Evolutionary conservation across 2,329 filamentous ascomycete species (phyloP).

Genomic region (Microdochium trichocladiopsis): DNA sequence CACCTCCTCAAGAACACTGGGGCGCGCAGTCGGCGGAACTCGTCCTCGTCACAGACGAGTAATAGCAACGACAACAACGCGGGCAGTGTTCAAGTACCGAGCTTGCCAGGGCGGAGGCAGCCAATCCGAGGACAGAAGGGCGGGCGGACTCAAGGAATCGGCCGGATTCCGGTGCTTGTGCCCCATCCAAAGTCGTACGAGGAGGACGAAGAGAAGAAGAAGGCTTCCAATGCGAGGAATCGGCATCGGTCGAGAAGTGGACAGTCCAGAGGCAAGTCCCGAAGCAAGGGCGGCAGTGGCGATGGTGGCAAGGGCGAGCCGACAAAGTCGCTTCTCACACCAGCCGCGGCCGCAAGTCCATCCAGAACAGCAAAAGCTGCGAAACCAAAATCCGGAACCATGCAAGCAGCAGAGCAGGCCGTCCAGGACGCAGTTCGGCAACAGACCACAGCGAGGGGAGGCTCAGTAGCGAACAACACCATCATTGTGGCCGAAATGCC

Average conservation of each 20-base stretch:
- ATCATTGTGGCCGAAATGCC: background rate
- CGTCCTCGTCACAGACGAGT: background rate
- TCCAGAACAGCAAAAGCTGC: background rate
- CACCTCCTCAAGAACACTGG: background rate
- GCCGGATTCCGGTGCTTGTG: background rate
- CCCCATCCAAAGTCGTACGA: background rate
- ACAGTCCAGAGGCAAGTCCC: background rate
- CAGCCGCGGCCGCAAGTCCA: background rate
- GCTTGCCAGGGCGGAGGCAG: background rate
- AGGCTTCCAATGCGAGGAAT: background rate
- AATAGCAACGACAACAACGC: background rate
- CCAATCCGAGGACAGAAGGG: background rate
- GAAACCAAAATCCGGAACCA: background rate
- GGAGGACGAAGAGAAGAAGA: background rate
- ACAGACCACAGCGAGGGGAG: background rate
- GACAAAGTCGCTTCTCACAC: background rate
- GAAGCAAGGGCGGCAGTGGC: background rate
- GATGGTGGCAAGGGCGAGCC: background rate
- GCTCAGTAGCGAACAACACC: background rate
- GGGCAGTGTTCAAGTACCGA: background rate
- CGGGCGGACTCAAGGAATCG: background rate
- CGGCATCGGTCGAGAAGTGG: background rate
- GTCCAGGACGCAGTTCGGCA: background rate
- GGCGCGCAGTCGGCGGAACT: background rate
- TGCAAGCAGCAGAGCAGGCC: background rate